Base-by-base conservation (phyloP, 1,284 basidiomycete species). In the Ceratobasidium sp. region DNA sequence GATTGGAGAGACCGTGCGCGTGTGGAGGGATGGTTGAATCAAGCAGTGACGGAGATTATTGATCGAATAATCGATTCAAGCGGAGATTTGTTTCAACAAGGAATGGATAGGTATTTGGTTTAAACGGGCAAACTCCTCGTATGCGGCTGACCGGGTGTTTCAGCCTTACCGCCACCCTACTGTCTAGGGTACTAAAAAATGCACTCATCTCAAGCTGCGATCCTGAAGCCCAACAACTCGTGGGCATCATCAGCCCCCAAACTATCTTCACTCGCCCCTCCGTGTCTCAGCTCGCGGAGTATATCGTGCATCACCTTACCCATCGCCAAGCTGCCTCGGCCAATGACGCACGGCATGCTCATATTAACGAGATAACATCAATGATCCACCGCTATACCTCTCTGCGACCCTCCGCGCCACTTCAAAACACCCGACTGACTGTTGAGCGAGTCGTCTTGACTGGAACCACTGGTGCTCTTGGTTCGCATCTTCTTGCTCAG, bases 381-480 rank as follows among this genome's bases (percentile, higher is more conserved):
- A 39, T 39, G 36, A 39, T 39, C 36, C 36, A 39, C 6, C 36
- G 36, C 14, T 14, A 39, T 39, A 39, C 6, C 36, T 6, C 36
- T 39, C 8, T 14, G 6, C 36, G 36, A 14, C 36, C 36, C 36
- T 6, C 6, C 14, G 36, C 36, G 6, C 36, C 36, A 14, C 36
- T 39, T 14, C 36, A 39, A 39, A 39, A 14, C 14, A 39, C 8
- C 14, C 36, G 36, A 6, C 36, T 14, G 8, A 6, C 8, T 39
- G 6, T 14, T 39, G 67, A 70, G 67, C 53, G 67, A 3, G 76
- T 81, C 0, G 65, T 82, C 3, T 50, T 82, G 21, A 82, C 81
- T 1, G 81, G 81, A 1, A 79, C 79, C 9, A 81, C 81, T 16
- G 81, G 81, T 3, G 79, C 76, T 46, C 74, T 82, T 1, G 81